phyloP scores from a whole-genome alignment of 495 filamentous ascomycete genomes.

The Hypoxylon fragiforme region DNA sequence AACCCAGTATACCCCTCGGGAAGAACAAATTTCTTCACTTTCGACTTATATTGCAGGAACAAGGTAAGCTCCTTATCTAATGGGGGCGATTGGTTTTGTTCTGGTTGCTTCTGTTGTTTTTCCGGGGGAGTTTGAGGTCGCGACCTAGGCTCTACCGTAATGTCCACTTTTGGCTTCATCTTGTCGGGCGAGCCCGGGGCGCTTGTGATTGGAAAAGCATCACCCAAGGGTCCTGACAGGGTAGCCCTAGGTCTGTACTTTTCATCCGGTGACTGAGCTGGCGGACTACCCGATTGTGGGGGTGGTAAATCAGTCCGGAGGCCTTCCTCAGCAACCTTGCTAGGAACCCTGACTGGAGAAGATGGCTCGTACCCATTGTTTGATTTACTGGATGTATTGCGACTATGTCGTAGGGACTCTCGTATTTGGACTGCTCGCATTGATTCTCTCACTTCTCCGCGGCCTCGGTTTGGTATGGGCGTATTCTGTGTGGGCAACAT shows the following conservation, averaged over 20 bases:
- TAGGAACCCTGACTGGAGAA: slow-evolving; percentile 62
- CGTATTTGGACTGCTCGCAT: slow-evolving; percentile 87
- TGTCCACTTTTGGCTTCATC: slow-evolving; percentile 26
- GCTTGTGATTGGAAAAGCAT: slow-evolving; percentile 42
- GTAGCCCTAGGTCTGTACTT: slow-evolving; percentile 58
- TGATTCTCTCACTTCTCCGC: slow-evolving; percentile 82
- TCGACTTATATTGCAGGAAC: slow-evolving; percentile 96
- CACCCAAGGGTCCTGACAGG: slow-evolving; percentile 52
- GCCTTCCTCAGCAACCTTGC: slow-evolving; percentile 68
- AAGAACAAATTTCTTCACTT: slow-evolving; percentile 94
- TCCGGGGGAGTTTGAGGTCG: slow-evolving; percentile 45
- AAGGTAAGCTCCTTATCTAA: slow-evolving; percentile 87
- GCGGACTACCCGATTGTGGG: slow-evolving; percentile 49
- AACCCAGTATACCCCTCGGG: slow-evolving; percentile 80
- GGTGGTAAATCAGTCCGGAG: slow-evolving; percentile 44
- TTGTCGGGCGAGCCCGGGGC: slow-evolving; percentile 39
- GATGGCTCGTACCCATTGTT: slow-evolving; percentile 51
- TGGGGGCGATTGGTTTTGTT: slow-evolving; percentile 69
- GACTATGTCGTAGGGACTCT: slow-evolving; percentile 67
- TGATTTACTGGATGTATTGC: slow-evolving; percentile 50
- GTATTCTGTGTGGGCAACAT: slow-evolving; percentile 85
- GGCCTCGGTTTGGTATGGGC: slow-evolving; percentile 82
- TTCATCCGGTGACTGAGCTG: slow-evolving; percentile 62
- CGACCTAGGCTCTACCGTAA: slow-evolving; percentile 24
- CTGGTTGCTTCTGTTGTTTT: slow-evolving; percentile 41